These are phyloP conservation scores for Zalaria sp. DNA, from an alignment of 2,329 filamentous ascomycete species.

Conservation along the genomic window DNA sequence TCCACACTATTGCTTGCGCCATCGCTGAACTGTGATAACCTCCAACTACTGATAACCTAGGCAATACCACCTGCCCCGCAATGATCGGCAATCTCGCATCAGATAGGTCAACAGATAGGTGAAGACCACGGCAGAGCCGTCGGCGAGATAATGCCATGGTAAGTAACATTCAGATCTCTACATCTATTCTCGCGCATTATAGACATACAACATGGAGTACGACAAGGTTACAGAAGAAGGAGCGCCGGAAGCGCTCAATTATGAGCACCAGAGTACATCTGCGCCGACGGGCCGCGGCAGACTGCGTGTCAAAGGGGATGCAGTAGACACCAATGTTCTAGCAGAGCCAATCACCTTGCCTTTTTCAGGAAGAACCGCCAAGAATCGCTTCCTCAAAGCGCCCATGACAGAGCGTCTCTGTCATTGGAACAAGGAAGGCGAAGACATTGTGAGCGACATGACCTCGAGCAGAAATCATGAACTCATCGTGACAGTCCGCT, in stretches of 20 bases:
- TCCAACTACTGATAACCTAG: no score
- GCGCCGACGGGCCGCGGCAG: slow-evolving; percentile 9
- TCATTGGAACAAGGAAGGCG: slow-evolving; percentile 11
- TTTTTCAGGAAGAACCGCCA: slow-evolving; percentile 14
- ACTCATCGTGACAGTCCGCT: not conserved
- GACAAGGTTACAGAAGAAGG: slow-evolving; percentile 7
- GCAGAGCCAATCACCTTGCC: slow-evolving; percentile 13
- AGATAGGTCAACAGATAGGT: no score
- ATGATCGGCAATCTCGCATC: no score
- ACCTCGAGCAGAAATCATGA: no score
- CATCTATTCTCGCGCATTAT: no score
- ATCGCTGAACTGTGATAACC: no score
- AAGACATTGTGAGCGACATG: slow-evolving; percentile 7
- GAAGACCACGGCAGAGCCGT: no score
- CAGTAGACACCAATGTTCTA: slow-evolving; percentile 10
- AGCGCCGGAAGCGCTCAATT: slow-evolving; percentile 10
- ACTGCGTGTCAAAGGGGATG: slow-evolving; percentile 11
- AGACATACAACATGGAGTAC: slow-evolving; percentile 11
- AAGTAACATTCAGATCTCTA: no score
- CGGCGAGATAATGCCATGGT: no score
- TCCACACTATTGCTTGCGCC: no score
- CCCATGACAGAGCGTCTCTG: slow-evolving; percentile 18
- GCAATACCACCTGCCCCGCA: no score
- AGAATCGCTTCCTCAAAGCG: slow-evolving; percentile 17
- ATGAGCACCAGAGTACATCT: slow-evolving; percentile 9